phyloP scores from a whole-genome alignment of 1,284 basidiomycete species.

The Dichomitus squalens region DNA sequence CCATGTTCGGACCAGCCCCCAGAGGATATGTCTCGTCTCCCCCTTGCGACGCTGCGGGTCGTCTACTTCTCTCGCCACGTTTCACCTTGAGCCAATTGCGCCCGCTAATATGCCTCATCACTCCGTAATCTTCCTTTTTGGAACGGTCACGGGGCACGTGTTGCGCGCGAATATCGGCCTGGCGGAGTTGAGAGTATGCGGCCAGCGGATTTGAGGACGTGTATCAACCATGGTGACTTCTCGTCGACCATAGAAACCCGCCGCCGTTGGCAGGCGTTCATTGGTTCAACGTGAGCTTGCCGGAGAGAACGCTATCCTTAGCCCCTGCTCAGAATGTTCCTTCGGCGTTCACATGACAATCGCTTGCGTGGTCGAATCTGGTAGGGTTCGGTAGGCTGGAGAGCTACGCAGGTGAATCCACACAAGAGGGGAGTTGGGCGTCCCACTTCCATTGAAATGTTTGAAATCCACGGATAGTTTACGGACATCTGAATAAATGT shows the following conservation, averaged over 20 bases:
- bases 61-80: neutral
- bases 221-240: neutral
- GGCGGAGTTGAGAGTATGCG: conserved; percentile 2
- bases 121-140: neutral
- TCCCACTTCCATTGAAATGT: too few relatives aligned
- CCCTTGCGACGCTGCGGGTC: neutral
- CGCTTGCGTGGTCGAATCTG: neutral
- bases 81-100: neutral
- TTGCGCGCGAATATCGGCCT: too few relatives aligned
- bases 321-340: too few relatives aligned
- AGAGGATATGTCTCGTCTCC: too few relatives aligned
- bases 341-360: neutral
- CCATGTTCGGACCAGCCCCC: too few relatives aligned
- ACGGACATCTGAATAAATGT: neutral
- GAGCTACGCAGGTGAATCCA: too few relatives aligned
- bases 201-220: conserved; percentile 1
- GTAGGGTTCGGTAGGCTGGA: too few relatives aligned
- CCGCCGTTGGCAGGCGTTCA: neutral
- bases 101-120: neutral
- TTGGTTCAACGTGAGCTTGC: neutral
- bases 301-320: neutral
- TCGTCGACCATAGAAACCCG: neutral
- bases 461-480: too few relatives aligned
- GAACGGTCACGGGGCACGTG: neutral
- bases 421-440: too few relatives aligned